Base-by-base conservation (phyloP, 805 yeast species). In the Nematodospora valgi region DNA sequence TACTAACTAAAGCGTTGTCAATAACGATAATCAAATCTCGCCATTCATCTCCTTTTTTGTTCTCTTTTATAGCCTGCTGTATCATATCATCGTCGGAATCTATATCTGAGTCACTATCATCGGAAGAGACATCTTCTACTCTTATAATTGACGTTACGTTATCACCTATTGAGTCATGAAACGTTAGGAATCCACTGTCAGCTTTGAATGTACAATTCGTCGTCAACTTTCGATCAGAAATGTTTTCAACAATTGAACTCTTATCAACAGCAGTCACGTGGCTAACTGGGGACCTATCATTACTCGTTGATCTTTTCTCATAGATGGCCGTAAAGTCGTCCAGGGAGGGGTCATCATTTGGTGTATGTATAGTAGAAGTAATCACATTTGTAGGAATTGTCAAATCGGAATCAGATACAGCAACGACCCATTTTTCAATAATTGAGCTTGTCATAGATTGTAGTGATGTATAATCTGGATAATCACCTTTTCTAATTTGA, bases 381-480 rank as follows among this genome's bases (percentile, higher is more conserved):
- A 67, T 35, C 13, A 62, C 43, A 15, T 60, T 65, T 3, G 47
- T 41, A 0, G 73, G 73, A 25, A 68, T 59, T 3, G 35, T 26
- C 35, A 56, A 53, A 20, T 35, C 37, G 6, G 40, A 37, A 37
- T 68, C 73, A 2, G 68, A 59, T 8, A 62, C 43, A 2, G 66
- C 70, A 15, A 64, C 63, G 4, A 58, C 70, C 73, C 73, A 68
- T 39, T 68, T 67, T 39, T 68, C 72, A 19, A 67, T 50, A 4
- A 67, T 53, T n/a, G 58, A 46, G 23, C 50, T 46, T 12, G 38
- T 19, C n/a, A 15, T 11, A 2, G 37, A 33, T 23, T 33, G n/a
- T 18, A 33, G 20, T 29, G 23, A 13, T 4, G 26, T 19, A 4
- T 8, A 13, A 15, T 38, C 20, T 22, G 35, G 23, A 15, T 33